These are phyloP conservation scores for Pseudoperonospora humuli DNA, from an alignment of 352 stramenopile genomes.

Conservation along the genomic window DNA sequence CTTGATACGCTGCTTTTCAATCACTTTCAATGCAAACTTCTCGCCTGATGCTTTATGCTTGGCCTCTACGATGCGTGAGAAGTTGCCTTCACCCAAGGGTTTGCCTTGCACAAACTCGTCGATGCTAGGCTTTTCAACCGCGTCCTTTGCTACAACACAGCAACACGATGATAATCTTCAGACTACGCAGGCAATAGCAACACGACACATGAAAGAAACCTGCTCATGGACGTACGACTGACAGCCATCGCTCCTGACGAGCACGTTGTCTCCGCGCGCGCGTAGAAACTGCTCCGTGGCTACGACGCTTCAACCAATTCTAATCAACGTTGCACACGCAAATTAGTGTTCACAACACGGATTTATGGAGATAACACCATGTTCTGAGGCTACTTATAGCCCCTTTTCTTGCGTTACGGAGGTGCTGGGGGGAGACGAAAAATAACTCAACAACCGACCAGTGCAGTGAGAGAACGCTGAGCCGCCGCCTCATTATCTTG, in stretches of 20 bases:
- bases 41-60: constrained; percentile 87
- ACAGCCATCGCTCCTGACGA: constrained; percentile 1
- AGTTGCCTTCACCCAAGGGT: constrained; percentile 89
- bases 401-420: constrained; percentile 27
- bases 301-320: too few relatives aligned
- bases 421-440: constrained; percentile 18
- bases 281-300: too few relatives aligned
- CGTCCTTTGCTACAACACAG: constrained; percentile 53
- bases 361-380: constrained; percentile 2
- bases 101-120: constrained; percentile 60
- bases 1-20: constrained; percentile 87
- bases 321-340: not conserved
- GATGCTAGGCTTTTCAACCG: constrained; percentile 61
- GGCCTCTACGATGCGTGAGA: constrained; percentile 88
- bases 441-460: constrained; percentile 29
- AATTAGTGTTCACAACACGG: not conserved
- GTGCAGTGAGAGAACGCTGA: constrained; percentile 24
- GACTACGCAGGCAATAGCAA: not conserved
- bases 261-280: too few relatives aligned
- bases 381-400: constrained; percentile 13
- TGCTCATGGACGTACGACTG: constrained; percentile 14
- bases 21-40: constrained; percentile 94
- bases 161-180: constrained; percentile 1
- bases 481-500: constrained; percentile 13
- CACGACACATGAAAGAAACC: not conserved